phyloP scores from a whole-genome alignment of 345 rosid species.

The Populus davidiana region DNA sequence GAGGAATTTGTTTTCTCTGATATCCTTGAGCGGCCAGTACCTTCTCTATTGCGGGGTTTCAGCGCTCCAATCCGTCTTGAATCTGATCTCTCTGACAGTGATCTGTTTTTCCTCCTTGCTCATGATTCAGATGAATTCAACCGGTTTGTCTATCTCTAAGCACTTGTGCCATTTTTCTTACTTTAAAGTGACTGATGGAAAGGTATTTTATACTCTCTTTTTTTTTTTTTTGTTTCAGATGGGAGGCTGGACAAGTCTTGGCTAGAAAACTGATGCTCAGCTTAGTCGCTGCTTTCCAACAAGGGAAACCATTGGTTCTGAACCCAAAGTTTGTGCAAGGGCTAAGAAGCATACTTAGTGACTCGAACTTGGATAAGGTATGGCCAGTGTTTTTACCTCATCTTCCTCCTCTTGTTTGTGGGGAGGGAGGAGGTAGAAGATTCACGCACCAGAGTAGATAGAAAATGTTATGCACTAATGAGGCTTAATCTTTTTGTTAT shows the following conservation, averaged over 20 bases:
- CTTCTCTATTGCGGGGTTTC: conserved; percentile 81
- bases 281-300: conserved; percentile 80
- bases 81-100: conserved; percentile 70
- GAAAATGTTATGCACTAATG: background rate
- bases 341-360: conserved; percentile 65
- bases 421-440: background rate
- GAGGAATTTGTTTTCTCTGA: conserved; percentile 86
- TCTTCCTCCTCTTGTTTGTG: background rate
- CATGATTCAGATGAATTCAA: conserved; percentile 93
- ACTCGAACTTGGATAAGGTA: conserved; percentile 84
- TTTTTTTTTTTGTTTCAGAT: conserved; percentile 43
- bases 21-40: conserved; percentile 72
- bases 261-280: conserved; percentile 89
- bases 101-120: conserved; percentile 92
- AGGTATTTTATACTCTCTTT: background rate
- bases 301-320: conserved; percentile 56
- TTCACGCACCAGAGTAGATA: background rate
- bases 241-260: conserved; percentile 97
- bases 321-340: conserved; percentile 78
- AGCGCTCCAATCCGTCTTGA: conserved; percentile 94
- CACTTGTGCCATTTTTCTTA: background rate
- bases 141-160: conserved; percentile 52
- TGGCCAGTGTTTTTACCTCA: background rate
- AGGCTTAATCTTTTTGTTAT: conserved; percentile 8
- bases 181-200: conserved; percentile 7